Conservation (phyloP, 2,329 filamentous ascomycete genomes). For the Aspergillus oerlinghausenensis region DNA sequence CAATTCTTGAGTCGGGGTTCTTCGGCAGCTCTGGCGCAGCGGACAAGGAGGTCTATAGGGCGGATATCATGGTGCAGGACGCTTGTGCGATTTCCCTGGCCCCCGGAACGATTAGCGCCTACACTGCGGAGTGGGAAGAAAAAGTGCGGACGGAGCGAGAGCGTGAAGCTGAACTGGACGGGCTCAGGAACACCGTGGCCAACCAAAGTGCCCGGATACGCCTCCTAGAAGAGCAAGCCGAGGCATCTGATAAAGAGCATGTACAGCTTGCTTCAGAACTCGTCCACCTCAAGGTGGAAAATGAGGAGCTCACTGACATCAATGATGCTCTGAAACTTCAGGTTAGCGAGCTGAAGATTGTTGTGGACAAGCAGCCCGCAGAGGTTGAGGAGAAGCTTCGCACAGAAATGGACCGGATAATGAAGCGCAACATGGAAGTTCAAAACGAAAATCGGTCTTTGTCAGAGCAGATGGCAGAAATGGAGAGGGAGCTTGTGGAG, state of each 20-base stretch:
- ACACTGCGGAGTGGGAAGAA: slow-evolving; percentile 88
- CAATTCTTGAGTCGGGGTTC: slow-evolving; percentile 92
- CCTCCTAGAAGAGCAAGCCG: slow-evolving; percentile 77
- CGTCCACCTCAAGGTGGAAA: slow-evolving; percentile 87
- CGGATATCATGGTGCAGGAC: slow-evolving; percentile 88
- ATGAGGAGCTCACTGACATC: slow-evolving; percentile 80
- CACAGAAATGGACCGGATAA: slow-evolving; percentile 82
- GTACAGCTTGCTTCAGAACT: slow-evolving; percentile 86
- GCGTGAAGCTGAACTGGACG: slow-evolving; percentile 74
- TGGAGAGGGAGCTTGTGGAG: slow-evolving; percentile 86
- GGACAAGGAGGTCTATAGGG: slow-evolving; percentile 93
- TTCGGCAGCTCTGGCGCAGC: slow-evolving; percentile 85
- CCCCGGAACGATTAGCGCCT: slow-evolving; percentile 72
- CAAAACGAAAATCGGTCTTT: slow-evolving; percentile 86
- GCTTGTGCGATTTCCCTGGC: slow-evolving; percentile 85
- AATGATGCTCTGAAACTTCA: slow-evolving; percentile 85
- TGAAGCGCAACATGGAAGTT: slow-evolving; percentile 87
- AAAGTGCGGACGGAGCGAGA: slow-evolving; percentile 78
- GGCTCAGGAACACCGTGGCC: slow-evolving; percentile 62
- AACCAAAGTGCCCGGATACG: slow-evolving; percentile 73
- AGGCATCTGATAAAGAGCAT: slow-evolving; percentile 86
- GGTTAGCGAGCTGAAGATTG: slow-evolving; percentile 74
- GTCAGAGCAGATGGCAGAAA: slow-evolving; percentile 84
- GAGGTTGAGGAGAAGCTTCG: slow-evolving; percentile 81
- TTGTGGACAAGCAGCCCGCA: slow-evolving; percentile 83